phyloP scores from a whole-genome alignment of 129 eudicot species.

The Flaveria bidentis region DNA sequence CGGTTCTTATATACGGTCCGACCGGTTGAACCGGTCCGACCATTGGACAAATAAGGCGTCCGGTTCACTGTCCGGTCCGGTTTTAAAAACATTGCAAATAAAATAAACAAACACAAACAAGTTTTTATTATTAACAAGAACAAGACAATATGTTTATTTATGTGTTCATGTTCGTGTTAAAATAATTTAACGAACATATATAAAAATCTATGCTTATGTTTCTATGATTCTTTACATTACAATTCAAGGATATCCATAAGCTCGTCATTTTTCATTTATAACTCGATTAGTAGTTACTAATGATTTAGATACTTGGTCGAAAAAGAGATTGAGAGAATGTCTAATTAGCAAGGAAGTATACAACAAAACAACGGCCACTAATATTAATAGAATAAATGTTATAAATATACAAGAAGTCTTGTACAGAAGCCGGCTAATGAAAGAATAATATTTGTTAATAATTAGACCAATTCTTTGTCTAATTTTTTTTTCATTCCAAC shows the following conservation, averaged over 20 bases:
- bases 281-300: too few relatives aligned
- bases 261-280: background rate
- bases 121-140: background rate
- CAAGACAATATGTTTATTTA: background rate
- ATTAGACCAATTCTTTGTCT: constrained; percentile 30
- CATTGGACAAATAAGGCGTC: too few relatives aligned
- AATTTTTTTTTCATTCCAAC: constrained; percentile 1
- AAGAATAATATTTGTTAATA: constrained; percentile 25
- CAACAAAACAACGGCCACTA: too few relatives aligned
- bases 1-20: too few relatives aligned
- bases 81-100: too few relatives aligned
- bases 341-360: too few relatives aligned
- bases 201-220: background rate
- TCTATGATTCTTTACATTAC: background rate
- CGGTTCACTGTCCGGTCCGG: too few relatives aligned
- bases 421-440: constrained; percentile 24
- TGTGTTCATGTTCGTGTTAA: background rate
- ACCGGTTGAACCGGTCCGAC: too few relatives aligned
- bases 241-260: background rate
- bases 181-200: background rate
- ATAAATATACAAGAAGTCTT: too few relatives aligned
- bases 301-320: background rate
- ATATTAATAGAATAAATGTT: too few relatives aligned
- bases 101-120: too few relatives aligned
- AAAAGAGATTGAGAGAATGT: too few relatives aligned